Base-by-base conservation (phyloP, 352 stramenopile genomes). In the Pythium dissimile region DNA sequence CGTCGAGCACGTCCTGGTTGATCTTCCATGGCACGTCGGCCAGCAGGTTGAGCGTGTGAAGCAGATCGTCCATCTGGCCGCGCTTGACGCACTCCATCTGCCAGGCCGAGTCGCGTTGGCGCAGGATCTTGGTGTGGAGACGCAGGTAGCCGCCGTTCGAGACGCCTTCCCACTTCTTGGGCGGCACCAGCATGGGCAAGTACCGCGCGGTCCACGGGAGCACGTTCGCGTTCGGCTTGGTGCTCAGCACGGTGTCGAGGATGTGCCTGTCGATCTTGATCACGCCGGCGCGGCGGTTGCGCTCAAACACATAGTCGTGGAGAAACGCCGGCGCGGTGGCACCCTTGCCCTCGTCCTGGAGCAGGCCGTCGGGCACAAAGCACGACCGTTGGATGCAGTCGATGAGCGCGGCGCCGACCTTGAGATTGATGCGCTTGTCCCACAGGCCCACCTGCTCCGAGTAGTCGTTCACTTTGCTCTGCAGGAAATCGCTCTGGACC, bases 141-240 rank as follows among this genome's bases (percentile, higher is more conserved):
- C 81, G 92, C 37, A 97, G 68, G 67, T 98, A 99, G 9, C 94
- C 95, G 15, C 97, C 97, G 51, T 95, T 84, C 45, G 88, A 80
- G 7, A 96, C 70, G 43, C 67, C 73, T 8, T 79, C 83, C 97
- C 97, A 99, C 24, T 82, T 75, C 52, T 81, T 86, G 13, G 97
- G 97, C 18, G 96, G 93, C 10, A 99, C 88, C 37, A 99, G 77
- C 97, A 99, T 99, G 18, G 97, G 96, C 54, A 97, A 77, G 62
- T 97, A 96, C 16, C 94, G 76, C 15, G 87, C 80, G 16, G 80
- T 91, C 76, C 84, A 92, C 12, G 84, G 77, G 39, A 93, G 50
- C 10, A 91, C 65, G 24, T 91, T 88, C 5, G 75, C 68, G 41
- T 69, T 62, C 1, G 78, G 72, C 30, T 75, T 75, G 6, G 77